These are phyloP conservation scores for Mycena filopes DNA, from an alignment of 768 basidiomycete genomes.

Conservation along the genomic window DNA sequence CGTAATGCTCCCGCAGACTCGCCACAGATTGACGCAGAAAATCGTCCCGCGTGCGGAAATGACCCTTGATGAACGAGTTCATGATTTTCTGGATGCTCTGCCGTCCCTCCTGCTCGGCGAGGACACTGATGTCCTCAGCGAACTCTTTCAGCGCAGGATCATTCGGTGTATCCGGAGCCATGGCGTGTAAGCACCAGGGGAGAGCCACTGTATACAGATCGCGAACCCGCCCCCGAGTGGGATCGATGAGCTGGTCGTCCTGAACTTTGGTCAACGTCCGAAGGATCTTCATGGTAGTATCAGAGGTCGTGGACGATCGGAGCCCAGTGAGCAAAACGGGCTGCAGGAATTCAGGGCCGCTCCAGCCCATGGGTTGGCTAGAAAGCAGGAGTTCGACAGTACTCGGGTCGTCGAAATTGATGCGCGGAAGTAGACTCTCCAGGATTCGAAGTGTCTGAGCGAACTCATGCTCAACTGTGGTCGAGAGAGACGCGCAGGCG, in stretches of 20 bases:
- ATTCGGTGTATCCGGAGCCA: constrained; percentile 71
- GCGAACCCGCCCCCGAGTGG: constrained; percentile 76
- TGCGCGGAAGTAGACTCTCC: constrained; percentile 68
- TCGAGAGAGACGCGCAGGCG: constrained; percentile 81
- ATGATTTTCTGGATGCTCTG: constrained; percentile 89
- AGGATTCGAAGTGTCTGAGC: constrained; percentile 72
- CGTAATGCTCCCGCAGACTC: constrained; percentile 88
- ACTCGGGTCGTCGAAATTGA: constrained; percentile 77
- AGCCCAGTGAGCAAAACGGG: constrained; percentile 79
- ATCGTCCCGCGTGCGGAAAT: constrained; percentile 93
- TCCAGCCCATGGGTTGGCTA: constrained; percentile 80
- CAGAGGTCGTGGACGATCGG: constrained; percentile 78
- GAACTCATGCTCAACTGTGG: constrained; percentile 87
- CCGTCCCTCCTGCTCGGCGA: constrained; percentile 79
- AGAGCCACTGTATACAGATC: constrained; percentile 84
- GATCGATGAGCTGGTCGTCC: constrained; percentile 76
- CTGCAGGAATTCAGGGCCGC: constrained; percentile 71
- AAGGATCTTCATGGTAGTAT: constrained; percentile 74
- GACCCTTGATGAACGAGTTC: constrained; percentile 86
- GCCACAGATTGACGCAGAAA: constrained; percentile 91
- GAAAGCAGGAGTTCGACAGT: constrained; percentile 75
- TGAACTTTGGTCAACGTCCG: constrained; percentile 68
- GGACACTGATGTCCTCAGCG: constrained; percentile 73
- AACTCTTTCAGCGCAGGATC: constrained; percentile 68
- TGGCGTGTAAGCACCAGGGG: constrained; percentile 90